Percentiles rank a stretch among this genome's conserved stretches.
These are phyloP conservation scores for Phyllosticta citrichinensis DNA, from an alignment of 2,329 filamentous ascomycete species.

Conservation along the genomic window DNA sequence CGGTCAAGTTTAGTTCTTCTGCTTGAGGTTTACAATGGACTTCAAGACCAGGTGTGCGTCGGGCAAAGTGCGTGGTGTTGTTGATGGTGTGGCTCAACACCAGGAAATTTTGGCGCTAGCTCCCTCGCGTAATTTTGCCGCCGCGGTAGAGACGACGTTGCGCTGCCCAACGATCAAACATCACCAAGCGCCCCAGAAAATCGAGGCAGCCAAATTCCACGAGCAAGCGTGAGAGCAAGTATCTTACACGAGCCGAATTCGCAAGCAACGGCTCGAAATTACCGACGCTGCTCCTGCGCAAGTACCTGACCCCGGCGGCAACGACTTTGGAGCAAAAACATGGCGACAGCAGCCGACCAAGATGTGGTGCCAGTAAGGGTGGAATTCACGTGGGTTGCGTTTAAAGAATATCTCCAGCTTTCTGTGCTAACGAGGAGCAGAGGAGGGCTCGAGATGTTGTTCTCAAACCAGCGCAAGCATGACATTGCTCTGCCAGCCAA, in stretches of 20 bases:
- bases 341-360: constrained; percentile 17
- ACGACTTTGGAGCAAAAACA: not conserved
- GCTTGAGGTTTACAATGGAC: not conserved
- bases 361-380: constrained; percentile 51
- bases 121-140: constrained; percentile 10
- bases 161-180: not conserved
- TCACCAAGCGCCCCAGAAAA: not conserved
- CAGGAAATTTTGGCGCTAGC: constrained; percentile 8
- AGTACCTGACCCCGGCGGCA: not conserved
- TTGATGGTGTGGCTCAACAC: constrained; percentile 5
- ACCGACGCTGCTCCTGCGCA: not conserved
- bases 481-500: constrained; percentile 55
- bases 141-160: not conserved
- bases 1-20: too few species aligned
- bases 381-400: constrained; percentile 55
- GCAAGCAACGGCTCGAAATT: not conserved
- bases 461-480: constrained; percentile 70
- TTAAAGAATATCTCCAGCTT: constrained; percentile 5
- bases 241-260: too few species aligned
- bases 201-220: not conserved
- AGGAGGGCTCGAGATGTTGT: constrained; percentile 89
- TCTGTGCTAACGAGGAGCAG: constrained; percentile 37
- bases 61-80: not conserved
- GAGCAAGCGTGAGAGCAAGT: not conserved
- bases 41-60: not conserved